phyloP scores from a whole-genome alignment of 2,329 filamentous ascomycete species.

The Biscogniauxia sp. region DNA sequence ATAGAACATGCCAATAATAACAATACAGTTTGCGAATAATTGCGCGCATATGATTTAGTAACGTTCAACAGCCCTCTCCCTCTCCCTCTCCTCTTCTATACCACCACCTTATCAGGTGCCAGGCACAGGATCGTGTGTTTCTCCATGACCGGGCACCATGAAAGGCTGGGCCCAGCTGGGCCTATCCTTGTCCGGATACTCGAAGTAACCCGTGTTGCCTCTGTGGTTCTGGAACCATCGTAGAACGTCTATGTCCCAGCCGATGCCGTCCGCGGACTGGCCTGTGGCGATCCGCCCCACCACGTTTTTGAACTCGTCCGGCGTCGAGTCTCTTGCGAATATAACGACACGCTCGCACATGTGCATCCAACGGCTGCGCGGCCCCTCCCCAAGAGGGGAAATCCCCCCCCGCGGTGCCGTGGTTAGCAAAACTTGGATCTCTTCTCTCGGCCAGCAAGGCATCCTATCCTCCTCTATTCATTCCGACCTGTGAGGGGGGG shows the following conservation, averaged over 20 bases:
- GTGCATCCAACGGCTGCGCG: constrained; percentile 10
- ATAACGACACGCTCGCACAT: constrained; percentile 10
- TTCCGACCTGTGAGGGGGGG: too few relatives aligned
- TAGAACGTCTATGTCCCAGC: constrained; percentile 1
- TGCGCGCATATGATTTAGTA: too few relatives aligned
- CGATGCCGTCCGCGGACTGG: neutral
- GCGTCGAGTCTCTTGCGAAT: constrained; percentile 38
- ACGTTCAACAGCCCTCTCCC: neutral
- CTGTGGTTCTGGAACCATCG: constrained; percentile 5
- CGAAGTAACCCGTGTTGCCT: constrained; percentile 22
- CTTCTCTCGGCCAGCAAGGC: too few relatives aligned
- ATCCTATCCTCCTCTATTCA: too few relatives aligned
- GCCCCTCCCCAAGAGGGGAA: neutral
- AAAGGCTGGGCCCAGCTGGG: constrained; percentile 21
- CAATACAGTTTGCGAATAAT: too few relatives aligned
- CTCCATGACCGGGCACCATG: constrained; percentile 15
- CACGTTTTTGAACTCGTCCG: neutral
- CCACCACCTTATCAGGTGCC: neutral
- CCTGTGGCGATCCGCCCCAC: neutral
- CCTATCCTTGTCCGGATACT: constrained; percentile 41
- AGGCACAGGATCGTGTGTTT: constrained; percentile 6
- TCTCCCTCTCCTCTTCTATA: too few relatives aligned
- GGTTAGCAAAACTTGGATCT: too few relatives aligned
- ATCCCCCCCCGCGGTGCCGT: too few relatives aligned
- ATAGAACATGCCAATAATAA: too few relatives aligned